These are phyloP conservation scores for Penicillium crustosum DNA, from an alignment of 2,329 filamentous ascomycete genomes.

Conservation along the genomic window DNA sequence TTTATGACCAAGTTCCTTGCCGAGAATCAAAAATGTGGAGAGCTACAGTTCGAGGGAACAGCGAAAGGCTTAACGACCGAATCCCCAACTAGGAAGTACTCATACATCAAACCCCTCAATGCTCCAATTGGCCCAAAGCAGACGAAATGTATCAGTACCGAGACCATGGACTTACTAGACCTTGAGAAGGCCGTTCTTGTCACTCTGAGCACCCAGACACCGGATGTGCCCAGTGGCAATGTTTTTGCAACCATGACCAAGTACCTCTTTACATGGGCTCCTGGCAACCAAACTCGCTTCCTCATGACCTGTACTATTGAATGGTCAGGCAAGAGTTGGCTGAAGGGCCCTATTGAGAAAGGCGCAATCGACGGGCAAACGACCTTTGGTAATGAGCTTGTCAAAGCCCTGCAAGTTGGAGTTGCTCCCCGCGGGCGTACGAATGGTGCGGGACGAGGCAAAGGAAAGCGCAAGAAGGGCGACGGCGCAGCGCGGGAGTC, in stretches of 20 bases:
- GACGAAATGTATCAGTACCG: constrained; percentile 88
- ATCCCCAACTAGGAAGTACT: constrained; percentile 71
- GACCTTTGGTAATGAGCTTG: constrained; percentile 77
- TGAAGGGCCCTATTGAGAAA: constrained; percentile 95
- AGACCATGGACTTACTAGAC: constrained; percentile 80
- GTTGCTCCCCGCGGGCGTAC: constrained; percentile 65
- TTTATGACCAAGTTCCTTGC: constrained; percentile 88
- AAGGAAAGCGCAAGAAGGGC: constrained; percentile 61
- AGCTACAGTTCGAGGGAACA: constrained; percentile 80
- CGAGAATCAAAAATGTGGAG: constrained; percentile 82
- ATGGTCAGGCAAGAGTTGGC: constrained; percentile 97
- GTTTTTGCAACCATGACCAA: constrained; percentile 89
- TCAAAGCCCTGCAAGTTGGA: constrained; percentile 70
- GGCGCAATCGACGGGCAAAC: constrained; percentile 87
- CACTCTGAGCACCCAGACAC: constrained; percentile 80
- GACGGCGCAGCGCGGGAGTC: constrained; percentile 41
- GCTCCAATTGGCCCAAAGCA: constrained; percentile 85
- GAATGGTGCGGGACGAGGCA: constrained; percentile 52
- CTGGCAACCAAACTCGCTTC: constrained; percentile 79
- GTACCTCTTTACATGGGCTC: constrained; percentile 91
- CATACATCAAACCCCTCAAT: constrained; percentile 88
- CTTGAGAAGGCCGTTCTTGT: constrained; percentile 83
- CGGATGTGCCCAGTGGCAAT: constrained; percentile 92
- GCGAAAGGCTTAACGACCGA: constrained; percentile 75
- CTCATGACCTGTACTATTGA: constrained; percentile 89